Percentiles rank a stretch among this genome's conserved stretches.
phyloP scores from a whole-genome alignment of 73 alveolate species.

The Paramecium sexaurelia region DNA sequence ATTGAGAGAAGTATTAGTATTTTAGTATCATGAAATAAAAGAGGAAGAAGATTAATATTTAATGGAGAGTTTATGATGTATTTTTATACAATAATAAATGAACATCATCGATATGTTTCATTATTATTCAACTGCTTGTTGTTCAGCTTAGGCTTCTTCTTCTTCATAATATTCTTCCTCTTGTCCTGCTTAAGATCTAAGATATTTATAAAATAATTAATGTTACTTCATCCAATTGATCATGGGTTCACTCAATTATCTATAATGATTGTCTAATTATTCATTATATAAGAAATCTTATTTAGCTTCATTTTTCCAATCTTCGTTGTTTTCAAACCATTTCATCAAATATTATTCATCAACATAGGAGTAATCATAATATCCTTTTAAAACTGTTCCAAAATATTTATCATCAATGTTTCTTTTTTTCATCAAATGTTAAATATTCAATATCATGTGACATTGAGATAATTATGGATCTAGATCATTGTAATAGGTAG shows the following conservation, averaged over 20 bases:
- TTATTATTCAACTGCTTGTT: conserved; percentile 1
- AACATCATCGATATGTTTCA: neutral
- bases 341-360: conserved; percentile 16
- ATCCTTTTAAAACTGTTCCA: conserved; percentile 38
- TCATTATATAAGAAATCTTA: conserved; percentile 48
- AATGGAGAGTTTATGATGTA: neutral
- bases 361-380: conserved; percentile 40
- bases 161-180: conserved; percentile 39
- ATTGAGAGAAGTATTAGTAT: neutral
- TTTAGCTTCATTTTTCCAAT: neutral
- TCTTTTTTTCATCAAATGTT: conserved; percentile 25
- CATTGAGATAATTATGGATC: neutral
- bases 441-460: conserved; percentile 54
- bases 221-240: conserved; percentile 43
- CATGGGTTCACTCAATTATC: conserved; percentile 49
- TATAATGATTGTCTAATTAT: conserved; percentile 33
- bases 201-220: neutral
- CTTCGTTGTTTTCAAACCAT: conserved; percentile 1
- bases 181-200: neutral
- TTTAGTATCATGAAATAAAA: neutral
- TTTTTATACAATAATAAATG: neutral
- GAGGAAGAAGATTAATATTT: neutral
- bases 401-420: conserved; percentile 46
- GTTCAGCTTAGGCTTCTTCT: conserved; percentile 37
- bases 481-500: neutral